Evolutionary conservation across 257 asterid species (phyloP).

Genomic region (Ballota nigra): DNA sequence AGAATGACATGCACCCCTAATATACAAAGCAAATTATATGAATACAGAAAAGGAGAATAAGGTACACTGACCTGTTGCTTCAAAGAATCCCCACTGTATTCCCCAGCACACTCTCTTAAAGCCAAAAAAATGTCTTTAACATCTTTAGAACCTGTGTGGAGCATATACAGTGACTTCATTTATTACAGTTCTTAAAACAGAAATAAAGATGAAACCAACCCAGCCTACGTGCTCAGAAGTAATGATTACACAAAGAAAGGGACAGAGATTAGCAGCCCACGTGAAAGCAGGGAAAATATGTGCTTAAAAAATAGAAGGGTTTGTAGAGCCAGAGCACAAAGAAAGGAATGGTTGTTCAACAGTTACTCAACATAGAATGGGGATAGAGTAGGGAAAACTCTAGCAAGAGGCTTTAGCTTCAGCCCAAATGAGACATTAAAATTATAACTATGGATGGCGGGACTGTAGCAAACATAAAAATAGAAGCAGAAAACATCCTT

Average conservation of each 20-base stretch:
- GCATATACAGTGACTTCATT: conserved; percentile 23
- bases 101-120: conserved; percentile 65
- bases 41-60: conserved; percentile 6
- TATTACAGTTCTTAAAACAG: conserved; percentile 5
- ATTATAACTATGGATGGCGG: conserved; percentile 8
- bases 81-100: conserved; percentile 43
- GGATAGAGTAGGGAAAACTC: not conserved
- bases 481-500: conserved; percentile 13
- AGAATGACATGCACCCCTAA: conserved; percentile 11
- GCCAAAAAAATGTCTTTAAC: conserved; percentile 65
- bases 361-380: conserved; percentile 8
- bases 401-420: conserved; percentile 8
- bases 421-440: not conserved
- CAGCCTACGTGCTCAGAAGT: not conserved
- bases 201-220: not conserved
- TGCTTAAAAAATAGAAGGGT: not conserved
- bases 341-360: not conserved
- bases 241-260: not conserved
- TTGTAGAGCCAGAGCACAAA: not conserved
- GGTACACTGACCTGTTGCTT: conserved; percentile 66
- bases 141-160: conserved; percentile 77
- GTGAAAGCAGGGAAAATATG: not conserved
- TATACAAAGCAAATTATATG: conserved; percentile 6
- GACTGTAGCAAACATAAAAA: conserved; percentile 1
- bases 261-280: not conserved